phyloP scores from a whole-genome alignment of 371 early-diverging fungal genomes.

The Mucor sp. region DNA sequence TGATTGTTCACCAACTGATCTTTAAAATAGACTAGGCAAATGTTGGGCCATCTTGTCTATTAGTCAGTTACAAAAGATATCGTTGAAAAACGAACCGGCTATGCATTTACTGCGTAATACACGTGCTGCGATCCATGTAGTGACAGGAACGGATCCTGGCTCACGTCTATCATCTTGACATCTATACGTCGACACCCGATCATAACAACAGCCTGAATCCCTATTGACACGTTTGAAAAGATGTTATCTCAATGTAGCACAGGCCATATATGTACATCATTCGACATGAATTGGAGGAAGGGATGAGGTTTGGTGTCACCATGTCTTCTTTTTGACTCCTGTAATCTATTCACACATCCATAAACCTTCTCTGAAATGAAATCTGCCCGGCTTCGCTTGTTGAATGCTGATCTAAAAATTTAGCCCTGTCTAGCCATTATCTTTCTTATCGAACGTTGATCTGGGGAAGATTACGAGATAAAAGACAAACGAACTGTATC shows the following conservation, averaged over 20 bases:
- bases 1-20: not conserved
- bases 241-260: not conserved
- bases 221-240: not conserved
- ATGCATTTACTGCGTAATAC: not conserved
- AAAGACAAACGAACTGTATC: not conserved
- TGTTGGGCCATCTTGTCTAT: not conserved
- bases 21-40: not conserved
- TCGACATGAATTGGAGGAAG: not conserved
- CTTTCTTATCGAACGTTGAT: conserved; percentile 6
- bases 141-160: not conserved
- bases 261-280: not conserved
- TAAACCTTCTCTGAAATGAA: not conserved
- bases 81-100: no score
- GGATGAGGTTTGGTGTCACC: not conserved
- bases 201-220: not conserved
- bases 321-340: not conserved
- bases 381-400: not conserved
- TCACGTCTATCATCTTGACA: not conserved
- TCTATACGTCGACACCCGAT: not conserved
- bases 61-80: no score
- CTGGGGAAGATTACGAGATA: not conserved
- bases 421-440: not conserved
- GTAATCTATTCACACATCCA: not conserved
- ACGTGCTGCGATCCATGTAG: not conserved
- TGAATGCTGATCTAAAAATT: not conserved